Conservation (phyloP, 371 early-diverging fungal species). For the Mucor velutinosus region DNA sequence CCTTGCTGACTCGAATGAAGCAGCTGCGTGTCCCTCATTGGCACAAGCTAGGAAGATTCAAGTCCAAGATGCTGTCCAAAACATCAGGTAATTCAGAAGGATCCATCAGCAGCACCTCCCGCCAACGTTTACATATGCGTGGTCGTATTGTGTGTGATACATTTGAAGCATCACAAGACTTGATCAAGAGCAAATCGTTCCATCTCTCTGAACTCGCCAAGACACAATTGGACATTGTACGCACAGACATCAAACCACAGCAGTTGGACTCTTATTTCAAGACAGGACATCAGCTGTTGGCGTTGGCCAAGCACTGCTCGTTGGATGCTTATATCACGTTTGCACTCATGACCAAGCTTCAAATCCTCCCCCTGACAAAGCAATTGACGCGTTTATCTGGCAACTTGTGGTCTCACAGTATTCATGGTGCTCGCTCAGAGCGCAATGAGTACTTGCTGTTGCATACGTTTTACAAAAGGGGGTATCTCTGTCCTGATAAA, state of each 20-base stretch:
- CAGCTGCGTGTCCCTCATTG: slow-evolving; percentile 61
- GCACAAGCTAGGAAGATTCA: slow-evolving; percentile 20
- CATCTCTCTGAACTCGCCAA: slow-evolving; percentile 71
- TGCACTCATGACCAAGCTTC: slow-evolving; percentile 77
- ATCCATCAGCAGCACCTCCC: slow-evolving; percentile 43
- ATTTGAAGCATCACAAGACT: slow-evolving; percentile 80
- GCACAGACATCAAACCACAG: slow-evolving; percentile 78
- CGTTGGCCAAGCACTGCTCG: slow-evolving; percentile 71
- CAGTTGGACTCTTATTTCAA: slow-evolving; percentile 64
- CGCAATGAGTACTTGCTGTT: slow-evolving; percentile 97
- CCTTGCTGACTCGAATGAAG: slow-evolving; percentile 93
- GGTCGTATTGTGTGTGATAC: slow-evolving; percentile 96
- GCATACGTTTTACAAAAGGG: slow-evolving; percentile 88
- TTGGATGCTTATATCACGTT: slow-evolving; percentile 77
- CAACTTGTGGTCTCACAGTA: slow-evolving; percentile 88
- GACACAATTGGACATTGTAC: slow-evolving; percentile 67
- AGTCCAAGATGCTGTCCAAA: slow-evolving; percentile 60
- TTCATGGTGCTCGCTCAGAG: slow-evolving; percentile 90
- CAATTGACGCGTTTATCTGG: slow-evolving; percentile 92
- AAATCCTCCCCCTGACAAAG: slow-evolving; percentile 85
- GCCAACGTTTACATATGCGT: slow-evolving; percentile 60
- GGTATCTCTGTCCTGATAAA: slow-evolving; percentile 89
- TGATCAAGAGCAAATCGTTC: slow-evolving; percentile 81
- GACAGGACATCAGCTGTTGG: slow-evolving; percentile 30
- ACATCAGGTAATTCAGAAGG: slow-evolving; percentile 76